Conservation (phyloP, 306 rosid species). For the Quillaja saponaria region DNA sequence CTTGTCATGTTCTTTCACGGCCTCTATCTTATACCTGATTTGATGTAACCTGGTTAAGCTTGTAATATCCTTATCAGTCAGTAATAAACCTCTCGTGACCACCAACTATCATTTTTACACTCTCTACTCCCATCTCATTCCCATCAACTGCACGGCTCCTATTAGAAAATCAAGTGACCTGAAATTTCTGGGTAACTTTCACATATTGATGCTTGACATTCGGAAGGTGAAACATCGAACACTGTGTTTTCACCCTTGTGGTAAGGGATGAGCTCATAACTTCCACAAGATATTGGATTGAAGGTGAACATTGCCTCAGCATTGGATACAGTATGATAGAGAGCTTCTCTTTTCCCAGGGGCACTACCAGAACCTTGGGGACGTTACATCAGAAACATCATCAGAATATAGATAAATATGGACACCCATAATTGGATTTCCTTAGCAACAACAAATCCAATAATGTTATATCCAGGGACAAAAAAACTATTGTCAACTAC, state of each 20-base stretch:
- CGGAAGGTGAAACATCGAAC: conserved; percentile 89
- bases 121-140: conserved; percentile 76
- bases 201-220: conserved; percentile 81
- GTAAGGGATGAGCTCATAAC: conserved; percentile 80
- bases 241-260: conserved; percentile 96
- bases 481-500: conserved; percentile 66
- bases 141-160: conserved; percentile 96
- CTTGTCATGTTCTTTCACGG: conserved; percentile 84
- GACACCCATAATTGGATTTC: conserved; percentile 96
- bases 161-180: conserved; percentile 99
- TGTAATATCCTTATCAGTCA: conserved; percentile 91
- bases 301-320: conserved; percentile 81
- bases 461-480: conserved; percentile 79
- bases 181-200: conserved; percentile 76
- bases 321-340: conserved; percentile 85
- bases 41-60: conserved; percentile 99
- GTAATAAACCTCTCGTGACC: conserved; percentile 88
- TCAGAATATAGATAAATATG: conserved; percentile 79
- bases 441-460: conserved; percentile 94
- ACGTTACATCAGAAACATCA: conserved; percentile 83
- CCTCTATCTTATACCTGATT: conserved; percentile 83
- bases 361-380: conserved; percentile 77
- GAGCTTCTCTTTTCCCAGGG: conserved; percentile 61
- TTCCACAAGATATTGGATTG: conserved; percentile 86
- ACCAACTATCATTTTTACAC: conserved; percentile 85